Evolutionary conservation across 768 basidiomycete species (phyloP).

Genomic region (Butyriboletus loyo): DNA sequence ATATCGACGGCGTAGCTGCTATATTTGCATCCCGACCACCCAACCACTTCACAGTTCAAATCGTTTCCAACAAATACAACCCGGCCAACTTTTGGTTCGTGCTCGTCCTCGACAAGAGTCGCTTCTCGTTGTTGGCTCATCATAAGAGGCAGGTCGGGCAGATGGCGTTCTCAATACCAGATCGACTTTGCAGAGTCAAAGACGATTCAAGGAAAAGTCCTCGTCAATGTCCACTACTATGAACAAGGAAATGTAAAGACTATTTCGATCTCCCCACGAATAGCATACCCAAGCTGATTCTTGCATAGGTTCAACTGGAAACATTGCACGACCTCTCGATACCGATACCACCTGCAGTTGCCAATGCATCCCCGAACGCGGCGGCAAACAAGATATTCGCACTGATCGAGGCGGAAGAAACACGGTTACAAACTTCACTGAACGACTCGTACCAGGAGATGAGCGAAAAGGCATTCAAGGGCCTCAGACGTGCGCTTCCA

Average conservation of each 20-base stretch:
- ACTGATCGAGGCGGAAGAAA: conserved; percentile 76
- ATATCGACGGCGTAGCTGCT: conserved; percentile 70
- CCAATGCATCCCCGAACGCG: conserved; percentile 46
- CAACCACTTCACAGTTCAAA: conserved; percentile 62
- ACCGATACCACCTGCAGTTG: conserved; percentile 55
- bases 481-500: conserved; percentile 84
- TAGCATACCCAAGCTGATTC: background rate
- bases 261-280: background rate
- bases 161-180: conserved; percentile 88
- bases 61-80: conserved; percentile 97
- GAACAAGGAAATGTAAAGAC: conserved; percentile 88
- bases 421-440: conserved; percentile 73
- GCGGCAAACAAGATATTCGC: conserved; percentile 74
- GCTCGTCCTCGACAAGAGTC: background rate
- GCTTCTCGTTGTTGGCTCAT: background rate
- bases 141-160: conserved; percentile 66
- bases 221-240: conserved; percentile 92
- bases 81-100: conserved; percentile 85
- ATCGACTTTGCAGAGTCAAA: conserved; percentile 60
- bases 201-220: conserved; percentile 66
- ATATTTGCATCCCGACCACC: conserved; percentile 58
- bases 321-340: conserved; percentile 70
- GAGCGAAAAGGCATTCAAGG: conserved; percentile 92
- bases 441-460: conserved; percentile 85
- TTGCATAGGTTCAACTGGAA: conserved; percentile 78